A percentile compares a stretch with the other conserved stretches of the same genome.
These are phyloP conservation scores for Talaromyces islandicus DNA, from an alignment of 2,329 filamentous ascomycete genomes.

Conservation along the genomic window DNA sequence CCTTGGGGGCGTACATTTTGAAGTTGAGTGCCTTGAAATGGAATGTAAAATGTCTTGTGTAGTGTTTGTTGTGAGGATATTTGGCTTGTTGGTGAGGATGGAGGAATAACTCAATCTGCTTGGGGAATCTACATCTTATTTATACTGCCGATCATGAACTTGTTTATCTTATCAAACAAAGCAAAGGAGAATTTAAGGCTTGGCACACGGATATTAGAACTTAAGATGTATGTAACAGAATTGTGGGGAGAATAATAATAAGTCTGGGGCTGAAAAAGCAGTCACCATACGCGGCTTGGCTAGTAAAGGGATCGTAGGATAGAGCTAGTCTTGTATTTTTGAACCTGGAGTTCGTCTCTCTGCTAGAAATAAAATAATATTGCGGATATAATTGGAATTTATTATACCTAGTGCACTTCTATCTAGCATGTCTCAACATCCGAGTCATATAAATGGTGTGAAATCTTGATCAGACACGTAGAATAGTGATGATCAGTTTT, in stretches of 20 bases:
- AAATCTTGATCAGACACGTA: not conserved
- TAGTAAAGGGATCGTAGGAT: not conserved
- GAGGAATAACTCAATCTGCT: not conserved
- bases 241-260: not conserved
- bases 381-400: not conserved
- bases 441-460: not conserved
- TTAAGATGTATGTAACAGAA: not conserved
- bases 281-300: not conserved
- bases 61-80: not conserved
- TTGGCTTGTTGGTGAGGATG: not conserved
- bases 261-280: not conserved
- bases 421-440: not conserved
- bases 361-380: not conserved
- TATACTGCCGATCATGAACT: not conserved
- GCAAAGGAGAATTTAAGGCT: not conserved
- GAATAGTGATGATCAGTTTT: not conserved
- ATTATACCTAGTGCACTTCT: not conserved
- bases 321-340: not conserved
- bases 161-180: not conserved
- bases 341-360: not conserved
- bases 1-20: not conserved
- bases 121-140: not conserved
- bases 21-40: not conserved
- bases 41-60: not conserved
- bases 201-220: not conserved